A percentile compares a stretch with the other conserved stretches of the same genome.
These are phyloP conservation scores for Rhodomyrtus psidioides DNA, from an alignment of 441 rosid species.

Conservation along the genomic window DNA sequence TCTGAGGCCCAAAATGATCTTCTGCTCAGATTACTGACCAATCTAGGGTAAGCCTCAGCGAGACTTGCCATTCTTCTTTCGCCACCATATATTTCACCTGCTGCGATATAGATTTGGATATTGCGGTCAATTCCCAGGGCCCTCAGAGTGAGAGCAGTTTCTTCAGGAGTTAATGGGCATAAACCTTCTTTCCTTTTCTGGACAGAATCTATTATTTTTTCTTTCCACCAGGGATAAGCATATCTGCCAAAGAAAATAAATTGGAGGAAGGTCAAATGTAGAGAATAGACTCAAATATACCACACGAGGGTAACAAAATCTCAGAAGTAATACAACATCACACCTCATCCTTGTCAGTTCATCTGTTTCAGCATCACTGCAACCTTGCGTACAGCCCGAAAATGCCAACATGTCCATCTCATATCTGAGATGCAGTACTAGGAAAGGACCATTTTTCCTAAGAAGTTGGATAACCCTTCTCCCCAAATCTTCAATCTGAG, in stretches of 20 bases:
- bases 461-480: constrained; percentile 21
- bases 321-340: not conserved
- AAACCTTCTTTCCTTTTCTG: constrained; percentile 12
- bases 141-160: constrained; percentile 19
- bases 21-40: not conserved
- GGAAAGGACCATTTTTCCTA: constrained; percentile 27
- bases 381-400: constrained; percentile 35
- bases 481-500: constrained; percentile 22
- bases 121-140: constrained; percentile 18
- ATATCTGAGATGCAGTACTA: constrained; percentile 34
- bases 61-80: constrained; percentile 21
- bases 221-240: constrained; percentile 22
- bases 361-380: constrained; percentile 16
- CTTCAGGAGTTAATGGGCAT: constrained; percentile 28
- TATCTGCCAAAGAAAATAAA: constrained; percentile 5
- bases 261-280: not conserved
- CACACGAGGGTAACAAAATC: not conserved
- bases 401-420: constrained; percentile 45
- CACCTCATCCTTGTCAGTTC: constrained; percentile 35
- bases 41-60: not conserved
- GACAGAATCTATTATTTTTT: constrained; percentile 9
- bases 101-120: constrained; percentile 20
- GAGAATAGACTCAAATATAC: not conserved
- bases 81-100: constrained; percentile 21
- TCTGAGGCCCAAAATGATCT: not conserved